Conservation (phyloP, 331 rosid genomes). For the Erythrophleum ivorense region DNA sequence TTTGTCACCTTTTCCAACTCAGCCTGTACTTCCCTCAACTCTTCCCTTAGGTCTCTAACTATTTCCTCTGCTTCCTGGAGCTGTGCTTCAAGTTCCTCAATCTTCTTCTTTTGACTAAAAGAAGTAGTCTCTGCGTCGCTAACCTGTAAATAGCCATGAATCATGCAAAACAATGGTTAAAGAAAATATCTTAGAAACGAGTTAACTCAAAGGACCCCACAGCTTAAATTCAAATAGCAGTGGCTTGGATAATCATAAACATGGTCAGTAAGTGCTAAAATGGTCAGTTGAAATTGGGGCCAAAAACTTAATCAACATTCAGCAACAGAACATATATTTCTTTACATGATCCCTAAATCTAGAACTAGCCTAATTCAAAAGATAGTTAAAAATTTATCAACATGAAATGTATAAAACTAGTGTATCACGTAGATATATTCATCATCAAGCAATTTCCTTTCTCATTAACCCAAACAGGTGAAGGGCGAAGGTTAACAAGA, state of each 20-base stretch:
- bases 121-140: constrained; percentile 52
- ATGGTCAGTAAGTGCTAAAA: constrained; percentile 3
- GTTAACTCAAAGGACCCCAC: background rate
- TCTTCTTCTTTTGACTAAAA: constrained; percentile 53
- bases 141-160: constrained; percentile 45
- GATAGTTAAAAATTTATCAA: background rate
- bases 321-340: constrained; percentile 3
- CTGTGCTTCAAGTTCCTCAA: constrained; percentile 73
- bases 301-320: constrained; percentile 13
- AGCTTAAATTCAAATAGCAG: constrained; percentile 7
- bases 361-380: constrained; percentile 27
- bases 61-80: constrained; percentile 72
- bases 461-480: background rate
- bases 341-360: constrained; percentile 11
- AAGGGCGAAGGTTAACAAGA: background rate
- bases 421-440: no score
- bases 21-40: constrained; percentile 60
- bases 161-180: constrained; percentile 27
- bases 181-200: constrained; percentile 23
- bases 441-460: constrained; percentile 33
- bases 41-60: constrained; percentile 65
- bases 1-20: constrained; percentile 52
- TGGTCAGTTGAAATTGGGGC: constrained; percentile 16
- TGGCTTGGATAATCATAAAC: background rate
- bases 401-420: no score